Percentiles rank a stretch among this genome's conserved stretches.
Conservation (phyloP, 441 rosid genomes). For the Flueggea neowawraea region DNA sequence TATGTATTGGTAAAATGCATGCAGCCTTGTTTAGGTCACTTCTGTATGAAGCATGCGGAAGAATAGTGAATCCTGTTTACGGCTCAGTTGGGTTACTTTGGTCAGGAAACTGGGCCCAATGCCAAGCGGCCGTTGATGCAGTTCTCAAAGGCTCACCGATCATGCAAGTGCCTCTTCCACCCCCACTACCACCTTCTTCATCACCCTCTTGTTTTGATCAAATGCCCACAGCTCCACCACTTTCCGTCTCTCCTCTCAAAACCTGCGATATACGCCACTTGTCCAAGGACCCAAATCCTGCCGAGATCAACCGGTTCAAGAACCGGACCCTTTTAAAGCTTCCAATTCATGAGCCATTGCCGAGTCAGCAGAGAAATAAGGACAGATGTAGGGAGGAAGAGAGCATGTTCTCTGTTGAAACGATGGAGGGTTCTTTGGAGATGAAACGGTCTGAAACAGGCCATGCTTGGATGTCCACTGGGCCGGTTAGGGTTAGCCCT, state of each 20-base stretch:
- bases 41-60: conserved; percentile 57
- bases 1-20: conserved; percentile 1
- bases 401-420: too few relatives aligned
- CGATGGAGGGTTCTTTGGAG: too few relatives aligned
- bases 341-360: conserved; percentile 16
- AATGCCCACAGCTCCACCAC: conserved; percentile 6
- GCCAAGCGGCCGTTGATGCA: conserved; percentile 49
- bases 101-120: conserved; percentile 49
- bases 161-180: conserved; percentile 15
- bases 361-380: background rate
- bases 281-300: conserved; percentile 18
- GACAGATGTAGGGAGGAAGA: too few relatives aligned
- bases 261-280: conserved; percentile 44
- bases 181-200: background rate
- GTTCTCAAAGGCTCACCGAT: conserved; percentile 40
- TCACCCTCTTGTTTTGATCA: background rate
- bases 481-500: too few relatives aligned
- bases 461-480: too few relatives aligned
- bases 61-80: conserved; percentile 44
- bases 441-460: too few relatives aligned
- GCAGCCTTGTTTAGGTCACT: conserved; percentile 49
- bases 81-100: conserved; percentile 52
- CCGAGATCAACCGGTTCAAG: conserved; percentile 12
- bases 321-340: conserved; percentile 32
- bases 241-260: conserved; percentile 23